Evolutionary conservation across 305 asterid species (phyloP).

Genomic region (Fraxinus albicans): DNA sequence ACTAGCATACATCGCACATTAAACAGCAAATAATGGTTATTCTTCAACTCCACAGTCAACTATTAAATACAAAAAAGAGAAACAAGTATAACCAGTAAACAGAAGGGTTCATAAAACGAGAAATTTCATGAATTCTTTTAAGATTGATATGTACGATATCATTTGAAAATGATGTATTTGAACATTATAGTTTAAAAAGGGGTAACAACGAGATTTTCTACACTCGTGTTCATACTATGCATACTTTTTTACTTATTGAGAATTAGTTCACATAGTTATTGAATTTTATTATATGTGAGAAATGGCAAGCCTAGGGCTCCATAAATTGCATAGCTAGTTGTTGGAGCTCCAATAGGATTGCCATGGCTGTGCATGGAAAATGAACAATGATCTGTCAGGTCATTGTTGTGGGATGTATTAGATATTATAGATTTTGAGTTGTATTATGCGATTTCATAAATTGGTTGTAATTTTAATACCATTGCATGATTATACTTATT

Average conservation of each 20-base stretch:
- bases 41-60: constrained; percentile 14
- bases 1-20: constrained; percentile 43
- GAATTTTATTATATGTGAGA: background rate
- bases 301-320: background rate
- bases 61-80: background rate
- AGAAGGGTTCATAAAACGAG: background rate
- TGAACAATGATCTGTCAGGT: background rate
- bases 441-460: background rate
- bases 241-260: background rate
- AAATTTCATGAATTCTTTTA: background rate
- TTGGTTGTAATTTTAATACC: background rate
- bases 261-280: background rate
- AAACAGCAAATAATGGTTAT: constrained; percentile 26
- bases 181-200: background rate
- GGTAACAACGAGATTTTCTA: background rate
- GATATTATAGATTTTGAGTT: background rate
- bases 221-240: background rate
- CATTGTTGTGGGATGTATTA: background rate
- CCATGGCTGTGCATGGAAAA: background rate
- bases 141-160: background rate
- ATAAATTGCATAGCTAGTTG: background rate
- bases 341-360: background rate
- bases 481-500: background rate
- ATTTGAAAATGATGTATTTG: background rate
- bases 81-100: background rate